Percentiles rank a stretch among this genome's conserved stretches.
phyloP scores from a whole-genome alignment of 2,329 filamentous ascomycete genomes.

The Trichocomaceae sp. region DNA sequence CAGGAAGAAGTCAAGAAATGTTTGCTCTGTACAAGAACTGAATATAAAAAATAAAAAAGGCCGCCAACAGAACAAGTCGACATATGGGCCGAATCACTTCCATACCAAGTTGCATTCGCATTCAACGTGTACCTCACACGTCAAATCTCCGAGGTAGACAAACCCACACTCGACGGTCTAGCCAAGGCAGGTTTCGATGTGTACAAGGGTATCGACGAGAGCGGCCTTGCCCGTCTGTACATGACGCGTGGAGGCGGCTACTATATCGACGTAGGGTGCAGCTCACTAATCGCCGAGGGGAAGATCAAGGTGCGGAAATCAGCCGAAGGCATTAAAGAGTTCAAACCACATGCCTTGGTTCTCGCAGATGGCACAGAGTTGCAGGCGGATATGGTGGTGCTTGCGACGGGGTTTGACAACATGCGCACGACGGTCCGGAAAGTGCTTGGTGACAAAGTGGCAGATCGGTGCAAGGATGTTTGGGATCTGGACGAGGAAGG shows the following conservation, averaged over 20 bases:
- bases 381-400: constrained; percentile 57
- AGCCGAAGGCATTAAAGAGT: constrained; percentile 45
- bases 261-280: constrained; percentile 53
- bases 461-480: constrained; percentile 50
- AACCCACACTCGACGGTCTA: constrained; percentile 40
- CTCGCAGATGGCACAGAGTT: constrained; percentile 51
- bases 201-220: constrained; percentile 35
- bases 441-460: constrained; percentile 57
- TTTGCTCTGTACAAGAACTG: neutral
- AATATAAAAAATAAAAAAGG: constrained; percentile 2
- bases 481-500: constrained; percentile 56
- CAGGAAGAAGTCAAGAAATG: too few species aligned
- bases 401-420: constrained; percentile 61
- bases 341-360: constrained; percentile 42
- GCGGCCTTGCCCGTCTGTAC: constrained; percentile 41
- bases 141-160: constrained; percentile 37
- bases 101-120: constrained; percentile 43
- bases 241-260: constrained; percentile 50
- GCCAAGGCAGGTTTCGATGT: constrained; percentile 42
- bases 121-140: constrained; percentile 40
- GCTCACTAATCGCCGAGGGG: constrained; percentile 50
- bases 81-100: constrained; percentile 41
- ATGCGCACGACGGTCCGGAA: constrained; percentile 59
- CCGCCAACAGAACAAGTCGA: constrained; percentile 46
- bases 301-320: constrained; percentile 58